Evolutionary conservation across 768 basidiomycete species (phyloP), one percentile per base, ranked within the genome.

Genomic region (Leccinum longicurvipes): DNA sequence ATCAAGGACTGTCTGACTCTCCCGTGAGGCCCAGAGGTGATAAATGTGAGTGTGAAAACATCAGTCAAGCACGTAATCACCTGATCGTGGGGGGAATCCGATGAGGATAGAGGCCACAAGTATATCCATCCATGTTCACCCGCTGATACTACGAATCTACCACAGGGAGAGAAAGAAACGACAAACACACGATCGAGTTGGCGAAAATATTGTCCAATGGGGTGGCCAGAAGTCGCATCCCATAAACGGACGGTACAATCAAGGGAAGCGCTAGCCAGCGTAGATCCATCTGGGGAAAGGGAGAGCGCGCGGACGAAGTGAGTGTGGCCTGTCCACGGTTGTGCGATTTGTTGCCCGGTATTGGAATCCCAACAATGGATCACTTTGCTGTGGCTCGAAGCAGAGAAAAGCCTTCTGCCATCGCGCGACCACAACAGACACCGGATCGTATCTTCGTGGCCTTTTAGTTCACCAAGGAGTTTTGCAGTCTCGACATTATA

Each of bases 311-410:
- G 0, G n/a, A 63, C 23, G 0, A 0, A 0, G 9, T 55, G 24
- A 0, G 64, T 53, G 32, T 72, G 63, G 17, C 65, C 29, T 54
- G 3, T 14, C 63, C 63, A 60, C 0, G 50, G 56, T 1, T 19
- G 19, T 52, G 53, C 56, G 4, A 65, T 25, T 14, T 10, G 44
- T 23, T 46, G 3, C 3, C 57, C 55, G 10, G 57, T 46, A 1
- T 19, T 9, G 1, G 47, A 8, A 12, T 53, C 19, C 63, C 63
- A 65, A 10, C 51, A 53, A 9, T 42, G 45, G 41, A 59, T 62
- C 0, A 50, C 41, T 15, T 51, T 10, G 19, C 50, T 23, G 4
- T 1, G 0, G 6, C 34, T 34, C 0, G 50, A 52, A 2, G 4
- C 14, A 27, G 60, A 55, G 47, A 55, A 62, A 12, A 64, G 19